A percentile compares a stretch with the other conserved stretches of the same genome.
phyloP scores from a whole-genome alignment of 2,329 filamentous ascomycete species.

The Sporothrix mexicana region DNA sequence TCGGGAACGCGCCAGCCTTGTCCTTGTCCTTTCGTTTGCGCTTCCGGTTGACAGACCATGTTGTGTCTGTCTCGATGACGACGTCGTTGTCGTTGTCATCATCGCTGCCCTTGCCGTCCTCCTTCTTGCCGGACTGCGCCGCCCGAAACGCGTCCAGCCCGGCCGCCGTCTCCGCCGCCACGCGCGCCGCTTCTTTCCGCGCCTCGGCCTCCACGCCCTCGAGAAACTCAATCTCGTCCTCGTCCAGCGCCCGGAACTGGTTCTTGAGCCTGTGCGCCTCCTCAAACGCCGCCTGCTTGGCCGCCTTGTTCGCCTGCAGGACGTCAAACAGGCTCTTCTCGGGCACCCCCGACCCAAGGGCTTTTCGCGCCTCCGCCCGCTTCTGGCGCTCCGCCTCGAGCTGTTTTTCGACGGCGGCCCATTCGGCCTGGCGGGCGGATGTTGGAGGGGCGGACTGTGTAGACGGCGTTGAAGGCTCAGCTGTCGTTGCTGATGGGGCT shows the following conservation, averaged over 20 bases:
- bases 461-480: no score
- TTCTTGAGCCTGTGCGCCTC: slow-evolving; percentile 73
- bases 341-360: slow-evolving; percentile 48
- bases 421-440: slow-evolving; percentile 51
- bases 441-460: slow-evolving; percentile 1
- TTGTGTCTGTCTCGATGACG: slow-evolving; percentile 27
- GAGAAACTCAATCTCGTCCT: slow-evolving; percentile 79
- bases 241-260: slow-evolving; percentile 78
- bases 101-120: slow-evolving; percentile 33
- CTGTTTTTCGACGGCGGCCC: slow-evolving; percentile 68
- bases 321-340: slow-evolving; percentile 74
- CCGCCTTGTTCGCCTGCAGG: slow-evolving; percentile 82
- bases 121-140: slow-evolving; percentile 33
- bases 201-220: slow-evolving; percentile 61
- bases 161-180: slow-evolving; percentile 62
- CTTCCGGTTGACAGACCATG: slow-evolving; percentile 35
- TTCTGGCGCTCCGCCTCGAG: slow-evolving; percentile 65
- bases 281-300: slow-evolving; percentile 83
- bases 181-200: slow-evolving; percentile 59
- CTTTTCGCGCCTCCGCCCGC: slow-evolving; percentile 54
- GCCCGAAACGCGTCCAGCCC: slow-evolving; percentile 62
- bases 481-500: no score
- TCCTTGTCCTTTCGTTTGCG: slow-evolving; percentile 35
- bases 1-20: slow-evolving; percentile 30
- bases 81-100: slow-evolving; percentile 26